phyloP scores from a whole-genome alignment of 2,329 filamentous ascomycete species.

The Ophiostoma perfectum region DNA sequence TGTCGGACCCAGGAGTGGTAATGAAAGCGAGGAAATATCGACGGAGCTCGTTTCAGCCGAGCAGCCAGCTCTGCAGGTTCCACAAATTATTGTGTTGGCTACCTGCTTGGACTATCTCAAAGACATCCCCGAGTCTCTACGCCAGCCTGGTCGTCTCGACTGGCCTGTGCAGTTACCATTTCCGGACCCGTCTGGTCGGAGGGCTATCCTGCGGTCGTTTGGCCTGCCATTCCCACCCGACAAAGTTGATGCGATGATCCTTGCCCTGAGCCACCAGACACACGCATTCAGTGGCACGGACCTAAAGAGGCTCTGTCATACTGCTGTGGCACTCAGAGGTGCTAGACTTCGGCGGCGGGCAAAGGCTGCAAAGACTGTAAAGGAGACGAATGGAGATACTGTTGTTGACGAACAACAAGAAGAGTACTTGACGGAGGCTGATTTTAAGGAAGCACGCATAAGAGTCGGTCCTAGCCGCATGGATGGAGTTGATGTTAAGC shows the following conservation, averaged over 20 bases:
- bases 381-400: not conserved
- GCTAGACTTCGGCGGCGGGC: not conserved
- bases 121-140: conserved; percentile 65
- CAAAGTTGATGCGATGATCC: conserved; percentile 48
- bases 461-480: conserved; percentile 76
- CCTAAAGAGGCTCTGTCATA: conserved; percentile 37
- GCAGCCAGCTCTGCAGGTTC: conserved; percentile 26
- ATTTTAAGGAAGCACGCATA: conserved; percentile 61
- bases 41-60: not conserved
- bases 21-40: not conserved
- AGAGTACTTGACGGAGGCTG: conserved; percentile 37
- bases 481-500: conserved; percentile 82
- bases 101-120: conserved; percentile 65
- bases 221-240: conserved; percentile 43
- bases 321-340: not conserved
- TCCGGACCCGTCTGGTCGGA: conserved; percentile 64
- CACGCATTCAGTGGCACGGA: conserved; percentile 79
- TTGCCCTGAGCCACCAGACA: conserved; percentile 64
- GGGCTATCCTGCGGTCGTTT: conserved; percentile 66
- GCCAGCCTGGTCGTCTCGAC: conserved; percentile 59
- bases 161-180: conserved; percentile 68
- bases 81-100: conserved; percentile 66
- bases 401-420: not conserved
- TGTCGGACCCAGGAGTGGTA: not conserved
- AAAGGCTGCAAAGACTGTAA: not conserved